Conservation (phyloP, 2,329 filamentous ascomycete species). For the Blastomyces gilchristii region DNA sequence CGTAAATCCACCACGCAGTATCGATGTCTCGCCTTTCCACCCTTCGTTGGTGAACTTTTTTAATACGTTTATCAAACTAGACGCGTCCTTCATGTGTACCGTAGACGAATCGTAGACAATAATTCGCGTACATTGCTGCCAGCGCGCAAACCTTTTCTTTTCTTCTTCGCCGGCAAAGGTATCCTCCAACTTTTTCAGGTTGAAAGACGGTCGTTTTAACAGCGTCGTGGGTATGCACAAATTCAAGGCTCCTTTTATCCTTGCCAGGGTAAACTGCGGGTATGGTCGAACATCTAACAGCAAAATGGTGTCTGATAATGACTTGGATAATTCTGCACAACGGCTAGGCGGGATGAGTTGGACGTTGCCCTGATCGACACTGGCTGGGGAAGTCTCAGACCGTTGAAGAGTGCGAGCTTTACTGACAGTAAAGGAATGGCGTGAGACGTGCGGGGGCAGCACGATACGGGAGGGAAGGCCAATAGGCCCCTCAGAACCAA, state of each 20-base stretch:
- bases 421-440: conserved; percentile 3
- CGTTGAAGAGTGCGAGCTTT: conserved; percentile 19
- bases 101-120: conserved; percentile 80
- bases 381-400: conserved; percentile 46
- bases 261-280: conserved; percentile 65
- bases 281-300: conserved; percentile 79
- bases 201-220: conserved; percentile 82
- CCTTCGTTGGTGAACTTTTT: conserved; percentile 87
- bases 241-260: conserved; percentile 73
- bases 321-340: conserved; percentile 49
- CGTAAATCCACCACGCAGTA: conserved; percentile 73
- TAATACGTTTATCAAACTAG: conserved; percentile 71
- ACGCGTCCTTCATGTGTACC: conserved; percentile 66
- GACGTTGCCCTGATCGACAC: conserved; percentile 38
- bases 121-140: conserved; percentile 64
- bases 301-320: conserved; percentile 47
- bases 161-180: conserved; percentile 68
- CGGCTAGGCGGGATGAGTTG: conserved; percentile 45
- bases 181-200: conserved; percentile 73
- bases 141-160: conserved; percentile 62
- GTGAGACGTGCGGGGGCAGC: background rate
- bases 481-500: background rate
- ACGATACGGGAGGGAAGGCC: background rate
- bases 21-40: conserved; percentile 61
- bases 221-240: conserved; percentile 92